phyloP scores from a whole-genome alignment of 2,329 filamentous ascomycete species.

The Colletotrichum salicis region DNA sequence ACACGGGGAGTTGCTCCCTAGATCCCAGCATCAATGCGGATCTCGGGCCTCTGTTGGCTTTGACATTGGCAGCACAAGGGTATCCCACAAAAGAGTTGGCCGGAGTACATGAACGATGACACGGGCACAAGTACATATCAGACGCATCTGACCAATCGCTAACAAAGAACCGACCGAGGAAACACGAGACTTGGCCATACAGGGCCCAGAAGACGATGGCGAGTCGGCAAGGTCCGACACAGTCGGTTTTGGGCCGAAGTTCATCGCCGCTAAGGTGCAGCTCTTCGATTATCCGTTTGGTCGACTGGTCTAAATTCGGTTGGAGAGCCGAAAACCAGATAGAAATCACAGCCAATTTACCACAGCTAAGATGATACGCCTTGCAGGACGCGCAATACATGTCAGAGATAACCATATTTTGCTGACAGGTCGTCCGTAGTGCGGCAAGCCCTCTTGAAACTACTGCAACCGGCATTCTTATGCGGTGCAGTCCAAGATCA shows the following conservation, averaged over 20 bases:
- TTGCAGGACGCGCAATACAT: not conserved
- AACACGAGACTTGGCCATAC: slow-evolving; percentile 4
- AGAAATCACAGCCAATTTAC: not conserved
- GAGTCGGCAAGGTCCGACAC: slow-evolving; percentile 15
- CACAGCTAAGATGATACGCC: not conserved
- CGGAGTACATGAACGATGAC: slow-evolving; percentile 16
- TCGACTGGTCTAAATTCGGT: not conserved
- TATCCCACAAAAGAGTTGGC: not conserved
- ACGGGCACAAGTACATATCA: not conserved
- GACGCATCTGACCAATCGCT: slow-evolving; percentile 13
- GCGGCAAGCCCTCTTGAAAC: slow-evolving; percentile 23
- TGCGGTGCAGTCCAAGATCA: slow-evolving; percentile 2
- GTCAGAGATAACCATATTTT: not conserved
- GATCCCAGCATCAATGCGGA: not conserved
- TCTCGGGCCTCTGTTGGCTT: slow-evolving; percentile 10
- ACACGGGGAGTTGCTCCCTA: not conserved
- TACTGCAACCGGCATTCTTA: slow-evolving; percentile 12
- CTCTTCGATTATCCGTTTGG: slow-evolving; percentile 8
- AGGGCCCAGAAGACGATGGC: not conserved
- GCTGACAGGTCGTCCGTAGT: slow-evolving; percentile 10
- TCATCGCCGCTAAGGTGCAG: not conserved
- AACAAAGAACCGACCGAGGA: too few relatives aligned
- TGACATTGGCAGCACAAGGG: slow-evolving; percentile 7
- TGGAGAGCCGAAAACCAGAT: not conserved
- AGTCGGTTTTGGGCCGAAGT: slow-evolving; percentile 17